Evolutionary conservation across 2,329 filamentous ascomycete species (phyloP), one percentile per base, ranked within the genome.

Genomic region (Trichoderma guizhouense): DNA sequence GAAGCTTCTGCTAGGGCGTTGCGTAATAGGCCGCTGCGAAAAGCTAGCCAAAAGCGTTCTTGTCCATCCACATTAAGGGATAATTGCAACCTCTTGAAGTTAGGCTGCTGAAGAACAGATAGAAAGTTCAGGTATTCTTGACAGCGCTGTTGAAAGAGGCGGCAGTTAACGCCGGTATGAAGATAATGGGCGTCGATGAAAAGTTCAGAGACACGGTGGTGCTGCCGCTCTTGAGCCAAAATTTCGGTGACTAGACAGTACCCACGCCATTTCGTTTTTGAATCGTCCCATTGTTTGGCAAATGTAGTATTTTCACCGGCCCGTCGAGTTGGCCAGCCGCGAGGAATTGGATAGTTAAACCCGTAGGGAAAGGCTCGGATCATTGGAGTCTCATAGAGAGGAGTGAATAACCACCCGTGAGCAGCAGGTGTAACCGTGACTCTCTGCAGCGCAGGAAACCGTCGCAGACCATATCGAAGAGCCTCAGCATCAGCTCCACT

Each of bases 311-410:
- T 9, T 51, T 51, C 43, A 51, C 43, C 43, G 43, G 43, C 43
- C 9, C 43, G 43, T 21, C 43, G 43, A 21, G 43, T 51, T 21
- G 43, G 43, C 43, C 43, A 51, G 43, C 43, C 43, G 18, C 43
- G 43, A 21, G 43, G 43, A 51, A 51, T 51, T 51, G 43, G 43
- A 51, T 51, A 51, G n/a, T 51, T 51, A 12, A 51, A 51, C 9
- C 43, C 43, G 9, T 51, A 51, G 43, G 43, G 43, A 14, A 85
- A 79, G 3, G 79, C 77, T 7, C 82, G 81, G 34, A 83, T 82
- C 75, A 82, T 82, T 1, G 83, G 83, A 0, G 83, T 85, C 24
- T 81, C 73, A 64, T 85, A 84, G 0, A 79, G 71, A 0, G 83
- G 83, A 0, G 71, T 63, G n/a, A 80, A 79, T 0, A 80, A 71